Base-by-base conservation (phyloP, 495 filamentous ascomycete genomes). In the Xanthoparmelia taractica region DNA sequence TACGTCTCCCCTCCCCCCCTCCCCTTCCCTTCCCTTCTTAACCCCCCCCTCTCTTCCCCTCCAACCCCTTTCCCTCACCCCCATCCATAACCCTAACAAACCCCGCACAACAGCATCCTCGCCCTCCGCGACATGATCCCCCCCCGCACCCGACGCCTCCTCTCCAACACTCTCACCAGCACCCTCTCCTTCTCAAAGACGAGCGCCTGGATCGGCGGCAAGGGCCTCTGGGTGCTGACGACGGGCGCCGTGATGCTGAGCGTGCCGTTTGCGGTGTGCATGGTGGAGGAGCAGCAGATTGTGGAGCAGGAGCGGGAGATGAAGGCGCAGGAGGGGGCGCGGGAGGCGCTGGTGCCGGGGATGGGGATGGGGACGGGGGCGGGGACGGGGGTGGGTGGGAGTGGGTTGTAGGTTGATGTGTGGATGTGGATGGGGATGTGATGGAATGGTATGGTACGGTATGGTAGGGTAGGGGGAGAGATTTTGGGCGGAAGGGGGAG, bases 301-400 rank as follows among this genome's bases (percentile, higher is more conserved):
- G 78, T 90, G 64, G 93, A 96, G 81, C 91, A 94, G 91, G 94
- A 97, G 84, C 86, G 89, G 76, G 93, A 97, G 80, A 88, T 92
- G 86, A 85, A 87, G 75, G 93, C 96, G 89, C 84, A 90, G 70
- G 85, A 90, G 81, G 84, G 85, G 74, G 89, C 81, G 63, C 84
- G 84, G 70, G 83, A 87, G 77, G 85, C 86, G 74, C 69, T 67
- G 58, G 61, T 60, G 54, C 61, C 62, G 25, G 68, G 65, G 47
- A 37, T 60, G 31, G 48, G 38, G 31, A 20, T 27, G 0, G 58
- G 33, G 4, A 37, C 17, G 8, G 58, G 62, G 31, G n/a, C 34
- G 0, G 58, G 33, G 31, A 20, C 34, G 0, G 58, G 33, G 4
- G 48, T 8, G 8, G 58, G 62, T 4, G 65, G 50, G 48, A 58